Evolutionary conservation across 202 grass and related monocot species (phyloP).

Genomic region (Schoenoplectus tabernaemontani): DNA sequence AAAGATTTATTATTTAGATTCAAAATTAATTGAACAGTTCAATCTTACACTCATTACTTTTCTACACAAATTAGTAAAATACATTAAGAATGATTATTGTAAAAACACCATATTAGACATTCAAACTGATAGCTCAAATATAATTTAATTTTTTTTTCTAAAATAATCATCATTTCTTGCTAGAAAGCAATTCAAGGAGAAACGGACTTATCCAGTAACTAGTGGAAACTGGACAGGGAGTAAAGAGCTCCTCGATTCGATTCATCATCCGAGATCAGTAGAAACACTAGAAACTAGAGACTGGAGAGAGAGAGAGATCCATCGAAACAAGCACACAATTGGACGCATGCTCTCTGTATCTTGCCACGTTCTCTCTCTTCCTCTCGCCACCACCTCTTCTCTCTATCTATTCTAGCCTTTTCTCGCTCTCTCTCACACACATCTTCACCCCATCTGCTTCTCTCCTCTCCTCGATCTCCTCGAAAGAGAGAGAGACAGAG

Average conservation of each 20-base stretch:
- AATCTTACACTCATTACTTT: neutral
- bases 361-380: conserved; percentile 33
- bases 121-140: neutral
- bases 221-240: neutral
- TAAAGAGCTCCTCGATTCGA: neutral
- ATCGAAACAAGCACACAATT: conserved; percentile 1
- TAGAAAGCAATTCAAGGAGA: too few relatives aligned
- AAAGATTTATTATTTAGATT: neutral
- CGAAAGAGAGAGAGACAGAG: neutral
- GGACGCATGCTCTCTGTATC: conserved; percentile 15
- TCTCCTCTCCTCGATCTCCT: neutral
- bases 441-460: neutral
- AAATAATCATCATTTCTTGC: neutral
- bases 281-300: neutral
- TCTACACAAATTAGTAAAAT: neutral
- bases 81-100: neutral
- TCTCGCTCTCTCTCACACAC: neutral
- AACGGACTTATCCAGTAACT: neutral
- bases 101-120: neutral
- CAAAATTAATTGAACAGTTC: neutral
- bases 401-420: neutral
- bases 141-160: neutral
- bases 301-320: neutral
- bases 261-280: neutral
- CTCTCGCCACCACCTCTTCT: conserved; percentile 12